These are phyloP conservation scores for Bryoerythrophyllum caledonicum DNA, from an alignment of 225 moss, liverwort and hornwort species.

Conservation along the genomic window DNA sequence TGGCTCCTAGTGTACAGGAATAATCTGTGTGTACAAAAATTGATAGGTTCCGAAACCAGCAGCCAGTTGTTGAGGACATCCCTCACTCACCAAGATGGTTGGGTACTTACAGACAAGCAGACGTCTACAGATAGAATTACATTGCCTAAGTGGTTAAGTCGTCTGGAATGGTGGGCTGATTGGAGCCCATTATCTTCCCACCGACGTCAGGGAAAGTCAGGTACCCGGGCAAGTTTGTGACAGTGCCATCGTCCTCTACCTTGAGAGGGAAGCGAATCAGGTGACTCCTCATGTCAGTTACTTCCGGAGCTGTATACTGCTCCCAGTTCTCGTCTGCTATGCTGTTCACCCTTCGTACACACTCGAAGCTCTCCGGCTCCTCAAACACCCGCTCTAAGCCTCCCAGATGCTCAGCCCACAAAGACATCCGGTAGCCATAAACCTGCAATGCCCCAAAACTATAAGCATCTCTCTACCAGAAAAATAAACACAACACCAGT, in stretches of 20 bases:
- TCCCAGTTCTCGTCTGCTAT: constrained; percentile 70
- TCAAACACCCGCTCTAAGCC: constrained; percentile 53
- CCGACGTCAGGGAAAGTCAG: constrained; percentile 78
- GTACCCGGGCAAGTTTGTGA: constrained; percentile 53
- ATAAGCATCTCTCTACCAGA: background rate
- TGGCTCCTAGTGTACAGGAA: background rate
- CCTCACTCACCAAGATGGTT: background rate
- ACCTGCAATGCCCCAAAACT: constrained; percentile 39
- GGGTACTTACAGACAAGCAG: background rate
- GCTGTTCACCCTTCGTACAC: constrained; percentile 66
- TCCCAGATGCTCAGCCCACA: constrained; percentile 88
- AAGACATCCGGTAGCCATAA: constrained; percentile 79
- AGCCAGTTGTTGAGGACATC: background rate
- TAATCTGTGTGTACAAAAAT: background rate
- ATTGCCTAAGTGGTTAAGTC: constrained; percentile 37
- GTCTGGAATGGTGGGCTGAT: constrained; percentile 49
- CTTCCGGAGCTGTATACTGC: constrained; percentile 47
- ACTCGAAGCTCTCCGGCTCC: constrained; percentile 59
- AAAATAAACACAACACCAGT: background rate
- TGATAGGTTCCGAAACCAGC: background rate
- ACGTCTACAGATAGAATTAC: background rate
- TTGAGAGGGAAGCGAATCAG: constrained; percentile 67
- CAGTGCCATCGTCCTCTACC: constrained; percentile 51
- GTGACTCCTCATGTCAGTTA: constrained; percentile 66
- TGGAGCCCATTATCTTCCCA: constrained; percentile 72